These are phyloP conservation scores for Epichloe coenophiala DNA, from an alignment of 2,329 filamentous ascomycete species.

Conservation along the genomic window DNA sequence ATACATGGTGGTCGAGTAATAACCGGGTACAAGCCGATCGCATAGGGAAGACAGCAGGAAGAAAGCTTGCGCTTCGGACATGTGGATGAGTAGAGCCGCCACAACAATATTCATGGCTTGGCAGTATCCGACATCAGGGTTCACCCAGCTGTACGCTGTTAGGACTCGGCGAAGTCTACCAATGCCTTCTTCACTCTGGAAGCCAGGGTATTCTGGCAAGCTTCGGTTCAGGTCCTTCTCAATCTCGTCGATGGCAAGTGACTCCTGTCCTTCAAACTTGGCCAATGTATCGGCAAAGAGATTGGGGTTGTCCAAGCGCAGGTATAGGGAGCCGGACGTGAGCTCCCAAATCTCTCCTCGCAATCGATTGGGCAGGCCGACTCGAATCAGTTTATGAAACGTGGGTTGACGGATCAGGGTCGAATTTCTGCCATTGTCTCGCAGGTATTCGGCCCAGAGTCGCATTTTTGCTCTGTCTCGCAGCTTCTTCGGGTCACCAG, in stretches of 20 bases:
- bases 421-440: constrained; percentile 86
- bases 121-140: constrained; percentile 92
- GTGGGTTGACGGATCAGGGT: constrained; percentile 91
- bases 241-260: constrained; percentile 94
- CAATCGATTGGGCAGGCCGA: constrained; percentile 84
- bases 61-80: constrained; percentile 92
- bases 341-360: constrained; percentile 94
- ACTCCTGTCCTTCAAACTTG: constrained; percentile 75
- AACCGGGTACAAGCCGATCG: constrained; percentile 84
- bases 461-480: constrained; percentile 95
- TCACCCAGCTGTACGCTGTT: constrained; percentile 95
- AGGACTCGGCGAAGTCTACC: constrained; percentile 77
- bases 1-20: constrained; percentile 99
- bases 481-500: constrained; percentile 86
- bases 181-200: constrained; percentile 93
- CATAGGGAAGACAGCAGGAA: constrained; percentile 85
- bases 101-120: constrained; percentile 99
- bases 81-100: constrained; percentile 94
- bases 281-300: constrained; percentile 72
- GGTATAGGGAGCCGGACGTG: constrained; percentile 78
- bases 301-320: constrained; percentile 73
- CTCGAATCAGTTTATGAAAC: constrained; percentile 92
- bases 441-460: constrained; percentile 89
- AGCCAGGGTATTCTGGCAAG: constrained; percentile 91
- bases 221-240: constrained; percentile 96